Base-by-base conservation (phyloP, 2,329 filamentous ascomycete species). In the Paraconiothyrium sp. region DNA sequence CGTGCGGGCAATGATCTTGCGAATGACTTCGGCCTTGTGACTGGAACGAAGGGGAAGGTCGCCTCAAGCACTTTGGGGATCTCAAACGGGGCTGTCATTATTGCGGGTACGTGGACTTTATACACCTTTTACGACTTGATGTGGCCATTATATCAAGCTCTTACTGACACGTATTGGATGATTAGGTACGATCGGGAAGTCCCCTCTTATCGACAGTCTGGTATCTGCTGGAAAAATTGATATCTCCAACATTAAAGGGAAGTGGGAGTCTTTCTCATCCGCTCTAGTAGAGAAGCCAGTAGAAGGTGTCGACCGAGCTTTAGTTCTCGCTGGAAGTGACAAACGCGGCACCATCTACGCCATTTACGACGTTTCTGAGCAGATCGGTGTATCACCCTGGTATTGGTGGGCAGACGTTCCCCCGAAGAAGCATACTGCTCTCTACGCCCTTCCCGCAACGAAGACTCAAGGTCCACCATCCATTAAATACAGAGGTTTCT, bases 331-430 rank as follows among this genome's bases (percentile, higher is more conserved):
- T 9, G 89, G 78, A 9, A 88, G 86, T 66, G 89, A 92, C 71
- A 86, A 86, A 59, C 80, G 89, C 60, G 88, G 87, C 3, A 86
- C 87, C 2, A 90, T 92, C 57, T 92, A 84, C 67, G 90, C 89
- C 4, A 77, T 90, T 13, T 91, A 92, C 76, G 88, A 89, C 61
- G 78, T 92, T 52, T 89, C 86, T 35, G 89, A 91, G 75, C 88
- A 91, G 72, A 90, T 91, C 58, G 89, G 89, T 4, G 88, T 91
- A 3, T 89, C 86, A 46, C 88, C 88, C 64, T 90, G 87, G 86
- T 87, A 90, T 75, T 90, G 84, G 79, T 90, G 86, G 85, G 87
- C 88, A 5, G 88, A 90, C 71, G 85, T 88, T 0, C 83, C 86
- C 0, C 70, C 83, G 0, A 81, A 83, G 56, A 78, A 82, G 67